Percentiles rank a stretch among this genome's conserved stretches.
Evolutionary conservation across 129 eudicot species (phyloP).

Genomic region (Dittrichia graveolens): DNA sequence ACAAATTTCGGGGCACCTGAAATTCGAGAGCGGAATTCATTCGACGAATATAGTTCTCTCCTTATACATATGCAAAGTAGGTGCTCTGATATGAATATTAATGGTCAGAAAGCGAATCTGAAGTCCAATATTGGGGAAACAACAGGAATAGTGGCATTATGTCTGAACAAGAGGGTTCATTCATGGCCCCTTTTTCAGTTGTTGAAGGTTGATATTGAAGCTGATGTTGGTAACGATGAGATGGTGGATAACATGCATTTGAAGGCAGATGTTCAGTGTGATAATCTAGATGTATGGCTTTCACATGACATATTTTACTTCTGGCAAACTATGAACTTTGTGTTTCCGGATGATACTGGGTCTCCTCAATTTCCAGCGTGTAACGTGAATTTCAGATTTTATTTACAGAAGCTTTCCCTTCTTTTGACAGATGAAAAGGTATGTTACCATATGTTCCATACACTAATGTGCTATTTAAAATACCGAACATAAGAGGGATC

Average conservation of each 20-base stretch:
- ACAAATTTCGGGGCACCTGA: constrained; percentile 36
- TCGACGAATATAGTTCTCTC: constrained; percentile 44
- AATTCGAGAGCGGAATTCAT: constrained; percentile 33
- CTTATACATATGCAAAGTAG: constrained; percentile 50
- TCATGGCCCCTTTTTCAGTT: constrained; percentile 78
- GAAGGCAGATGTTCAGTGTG: constrained; percentile 53
- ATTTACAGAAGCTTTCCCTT: constrained; percentile 64
- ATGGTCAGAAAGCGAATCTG: constrained; percentile 44
- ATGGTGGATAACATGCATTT: constrained; percentile 35
- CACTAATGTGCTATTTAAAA: not conserved
- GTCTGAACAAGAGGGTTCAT: constrained; percentile 40
- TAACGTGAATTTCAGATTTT: constrained; percentile 43
- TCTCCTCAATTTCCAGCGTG: constrained; percentile 40
- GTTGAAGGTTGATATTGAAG: constrained; percentile 54
- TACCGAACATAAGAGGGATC: no score
- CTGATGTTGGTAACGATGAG: constrained; percentile 39
- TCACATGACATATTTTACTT: constrained; percentile 64
- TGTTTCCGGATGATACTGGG: constrained; percentile 46
- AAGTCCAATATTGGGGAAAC: constrained; percentile 50
- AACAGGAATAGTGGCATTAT: constrained; percentile 56
- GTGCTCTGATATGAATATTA: constrained; percentile 46
- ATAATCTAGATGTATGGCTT: constrained; percentile 65
- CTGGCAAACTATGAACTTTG: constrained; percentile 47
- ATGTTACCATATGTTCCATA: constrained; percentile 11
- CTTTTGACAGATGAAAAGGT: constrained; percentile 90